These are phyloP conservation scores for Candida montana DNA, from an alignment of 805 yeast genomes.

Conservation along the genomic window DNA sequence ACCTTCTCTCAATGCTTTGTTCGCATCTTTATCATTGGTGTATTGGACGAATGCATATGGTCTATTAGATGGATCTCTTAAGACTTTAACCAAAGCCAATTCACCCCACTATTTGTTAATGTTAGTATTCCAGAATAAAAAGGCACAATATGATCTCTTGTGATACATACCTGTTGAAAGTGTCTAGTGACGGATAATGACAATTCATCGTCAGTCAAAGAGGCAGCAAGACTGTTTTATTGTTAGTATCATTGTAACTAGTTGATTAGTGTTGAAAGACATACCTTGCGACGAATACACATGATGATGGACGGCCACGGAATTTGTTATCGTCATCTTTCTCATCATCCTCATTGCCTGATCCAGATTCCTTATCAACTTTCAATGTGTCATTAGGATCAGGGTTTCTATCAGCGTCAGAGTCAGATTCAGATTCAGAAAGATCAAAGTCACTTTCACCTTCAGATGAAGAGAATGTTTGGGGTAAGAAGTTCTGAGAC, in stretches of 20 bases:
- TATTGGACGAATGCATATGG: conserved; percentile 95
- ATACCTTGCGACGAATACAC: conserved; percentile 75
- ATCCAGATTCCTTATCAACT: conserved; percentile 11
- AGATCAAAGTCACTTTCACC: conserved; percentile 13
- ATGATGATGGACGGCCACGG: conserved; percentile 72
- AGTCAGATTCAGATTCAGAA: conserved; percentile 18
- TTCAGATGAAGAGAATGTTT: conserved; percentile 20
- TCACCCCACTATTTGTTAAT: conserved; percentile 52
- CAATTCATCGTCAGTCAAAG: conserved; percentile 63
- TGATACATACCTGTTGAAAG: conserved; percentile 42
- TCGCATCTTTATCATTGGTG: conserved; percentile 62
- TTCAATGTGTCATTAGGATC: conserved; percentile 16
- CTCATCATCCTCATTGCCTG: conserved; percentile 1
- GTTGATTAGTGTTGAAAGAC: conserved; percentile 5
- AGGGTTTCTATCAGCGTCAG: conserved; percentile 17
- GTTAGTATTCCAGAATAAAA: too few relatives aligned
- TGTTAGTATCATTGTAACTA: too few relatives aligned
- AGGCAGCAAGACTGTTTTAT: conserved; percentile 58
- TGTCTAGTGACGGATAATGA: conserved; percentile 63
- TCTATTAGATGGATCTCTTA: conserved; percentile 73
- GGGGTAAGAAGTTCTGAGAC: conserved; percentile 14
- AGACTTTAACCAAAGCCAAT: conserved; percentile 68
- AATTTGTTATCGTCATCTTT: conserved; percentile 12
- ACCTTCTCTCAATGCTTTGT: conserved; percentile 58
- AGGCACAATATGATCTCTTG: too few relatives aligned